Base-by-base conservation (phyloP, 768 basidiomycete genomes). In the Chalciporus sphaerocephalus region DNA sequence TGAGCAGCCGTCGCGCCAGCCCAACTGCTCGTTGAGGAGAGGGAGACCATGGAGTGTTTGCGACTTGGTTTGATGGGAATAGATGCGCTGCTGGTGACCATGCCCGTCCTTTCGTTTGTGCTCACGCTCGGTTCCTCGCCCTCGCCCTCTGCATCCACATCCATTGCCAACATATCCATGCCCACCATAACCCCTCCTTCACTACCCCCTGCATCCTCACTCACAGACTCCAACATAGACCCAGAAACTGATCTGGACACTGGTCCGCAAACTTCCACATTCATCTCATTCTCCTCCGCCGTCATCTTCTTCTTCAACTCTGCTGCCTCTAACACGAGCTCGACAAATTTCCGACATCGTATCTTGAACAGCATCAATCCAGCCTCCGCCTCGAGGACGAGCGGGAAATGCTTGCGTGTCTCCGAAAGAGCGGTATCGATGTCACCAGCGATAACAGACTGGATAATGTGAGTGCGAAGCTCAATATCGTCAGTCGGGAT, bases 271-370 rank as follows among this genome's bases (percentile, higher is more conserved):
- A 42, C 48, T 50, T 59, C 65, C 55, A 52, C 55, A 47, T 55
- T 68, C 50, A 58, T 56, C 33, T 61, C 67, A 23, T 53, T 54
- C 43, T 70, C 71, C 24, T 69, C 70, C 21, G 61, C 64, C 47
- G 73, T 73, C 69, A 81, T 75, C 54, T 69, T 74, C 67, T 85
- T 83, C 69, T 81, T 79, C 49, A 85, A 67, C 50, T 83, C 85
- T 5, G 80, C 75, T 9, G 87, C 81, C 52, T 82, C 79, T 53
- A 91, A 58, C 12, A 89, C 77, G 22, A 91, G 75, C 64, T 93
- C 91, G 36, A 93, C 81, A 56, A 93, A 91, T 65, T 85, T 88
- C 55, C 89, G 76, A 66, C 89, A 90, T 20, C 84, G 78, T 54
- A 94, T 66, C 62, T 87, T 88, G 72, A 92, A 87, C n/a, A 78